Evolutionary conservation across 202 grass and related monocot species (phyloP).

Genomic region (Zizania palustris): DNA sequence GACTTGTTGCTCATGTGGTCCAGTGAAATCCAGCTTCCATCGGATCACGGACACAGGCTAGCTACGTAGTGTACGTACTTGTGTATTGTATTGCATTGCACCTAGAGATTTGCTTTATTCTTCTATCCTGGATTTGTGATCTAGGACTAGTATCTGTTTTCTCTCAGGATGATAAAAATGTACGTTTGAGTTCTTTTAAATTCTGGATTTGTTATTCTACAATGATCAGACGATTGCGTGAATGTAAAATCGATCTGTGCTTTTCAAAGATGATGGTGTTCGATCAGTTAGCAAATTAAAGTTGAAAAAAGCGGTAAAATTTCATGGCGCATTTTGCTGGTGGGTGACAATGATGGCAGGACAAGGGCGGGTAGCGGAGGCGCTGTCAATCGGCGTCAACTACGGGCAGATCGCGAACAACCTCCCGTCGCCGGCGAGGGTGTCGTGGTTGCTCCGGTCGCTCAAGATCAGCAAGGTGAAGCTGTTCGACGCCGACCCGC

Average conservation of each 20-base stretch:
- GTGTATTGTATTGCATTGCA: too few relatives aligned
- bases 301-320: too few relatives aligned
- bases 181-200: too few relatives aligned
- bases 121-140: too few relatives aligned
- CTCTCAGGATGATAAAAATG: too few relatives aligned
- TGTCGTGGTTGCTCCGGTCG: constrained; percentile 67
- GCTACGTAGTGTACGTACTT: too few relatives aligned
- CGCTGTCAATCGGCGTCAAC: constrained; percentile 79
- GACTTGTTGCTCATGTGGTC: constrained; percentile 42
- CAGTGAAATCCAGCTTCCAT: constrained; percentile 39
- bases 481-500: constrained; percentile 88
- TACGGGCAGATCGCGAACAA: constrained; percentile 95
- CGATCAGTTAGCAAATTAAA: not conserved
- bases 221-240: not conserved
- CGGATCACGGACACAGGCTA: constrained; percentile 27
- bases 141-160: too few relatives aligned
- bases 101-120: too few relatives aligned
- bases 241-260: not conserved
- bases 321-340: not conserved
- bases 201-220: too few relatives aligned
- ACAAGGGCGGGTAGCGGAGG: constrained; percentile 14
- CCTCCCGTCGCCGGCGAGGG: constrained; percentile 62
- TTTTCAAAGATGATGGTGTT: not conserved
- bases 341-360: constrained; percentile 36
- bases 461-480: constrained; percentile 86